A percentile compares a stretch with the other conserved stretches of the same genome.
Conservation (phyloP, 1,284 basidiomycete genomes). For the Acaromyces ingoldii region DNA sequence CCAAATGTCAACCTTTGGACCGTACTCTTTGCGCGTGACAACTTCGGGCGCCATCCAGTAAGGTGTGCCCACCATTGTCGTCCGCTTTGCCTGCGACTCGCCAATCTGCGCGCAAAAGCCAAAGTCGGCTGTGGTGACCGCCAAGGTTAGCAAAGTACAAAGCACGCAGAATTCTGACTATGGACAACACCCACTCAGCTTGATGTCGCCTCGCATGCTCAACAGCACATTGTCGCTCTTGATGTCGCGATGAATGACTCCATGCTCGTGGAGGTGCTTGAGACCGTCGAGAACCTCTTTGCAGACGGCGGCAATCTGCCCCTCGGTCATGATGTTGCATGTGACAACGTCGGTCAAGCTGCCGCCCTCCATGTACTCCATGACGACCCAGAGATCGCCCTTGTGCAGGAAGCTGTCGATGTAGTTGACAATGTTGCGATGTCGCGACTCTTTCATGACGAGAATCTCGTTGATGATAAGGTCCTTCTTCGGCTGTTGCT, state of each 20-base stretch:
- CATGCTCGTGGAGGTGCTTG: slow-evolving; percentile 85
- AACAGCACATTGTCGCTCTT: slow-evolving; percentile 95
- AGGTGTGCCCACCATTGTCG: slow-evolving; percentile 99
- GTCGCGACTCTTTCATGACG: slow-evolving; percentile 91
- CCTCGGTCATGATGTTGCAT: slow-evolving; percentile 85
- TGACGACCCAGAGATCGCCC: slow-evolving; percentile 98
- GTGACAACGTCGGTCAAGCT: slow-evolving; percentile 91
- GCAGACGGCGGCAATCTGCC: slow-evolving; percentile 89
- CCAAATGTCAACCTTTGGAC: slow-evolving; percentile 98
- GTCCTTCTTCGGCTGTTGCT: slow-evolving; percentile 99
- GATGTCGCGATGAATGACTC: slow-evolving; percentile 96
- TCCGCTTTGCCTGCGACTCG: slow-evolving; percentile 84
- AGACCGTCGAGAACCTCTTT: slow-evolving; percentile 85
- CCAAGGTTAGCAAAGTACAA: slow-evolving; percentile 9
- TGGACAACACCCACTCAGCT: slow-evolving; percentile 70
- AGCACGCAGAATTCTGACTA: not conserved
- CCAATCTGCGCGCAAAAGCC: slow-evolving; percentile 98
- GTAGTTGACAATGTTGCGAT: slow-evolving; percentile 98
- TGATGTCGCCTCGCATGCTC: slow-evolving; percentile 89
- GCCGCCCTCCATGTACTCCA: slow-evolving; percentile 98
- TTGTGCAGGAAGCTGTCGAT: slow-evolving; percentile 96
- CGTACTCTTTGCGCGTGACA: slow-evolving; percentile 96
- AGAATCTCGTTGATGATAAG: slow-evolving; percentile 99
- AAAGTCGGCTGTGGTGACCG: slow-evolving; percentile 72
- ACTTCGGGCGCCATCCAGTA: slow-evolving; percentile 99